phyloP scores from a whole-genome alignment of 306 rosid genomes.

The Castanea mollissima region DNA sequence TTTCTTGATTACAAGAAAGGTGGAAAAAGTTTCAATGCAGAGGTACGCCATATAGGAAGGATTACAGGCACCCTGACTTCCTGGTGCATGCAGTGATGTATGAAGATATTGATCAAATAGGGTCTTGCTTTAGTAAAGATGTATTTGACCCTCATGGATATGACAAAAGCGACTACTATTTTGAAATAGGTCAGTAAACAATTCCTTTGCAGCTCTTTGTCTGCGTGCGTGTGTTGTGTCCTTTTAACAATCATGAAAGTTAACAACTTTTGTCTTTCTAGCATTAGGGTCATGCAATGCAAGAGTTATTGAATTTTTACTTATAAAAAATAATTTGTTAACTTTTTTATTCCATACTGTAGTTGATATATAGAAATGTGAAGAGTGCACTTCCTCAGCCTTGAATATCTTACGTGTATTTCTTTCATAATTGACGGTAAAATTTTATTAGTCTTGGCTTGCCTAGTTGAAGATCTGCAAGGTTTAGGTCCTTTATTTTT shows the following conservation, averaged over 20 bases:
- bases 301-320: no score
- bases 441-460: conserved; percentile 12
- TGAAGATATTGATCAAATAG: conserved; percentile 92
- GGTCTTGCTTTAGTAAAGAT: conserved; percentile 96
- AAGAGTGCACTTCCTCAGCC: background rate
- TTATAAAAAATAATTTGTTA: background rate
- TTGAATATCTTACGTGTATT: conserved; percentile 3
- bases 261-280: background rate
- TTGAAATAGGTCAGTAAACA: conserved; percentile 66
- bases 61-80: conserved; percentile 92
- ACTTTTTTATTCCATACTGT: background rate
- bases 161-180: conserved; percentile 77
- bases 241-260: background rate
- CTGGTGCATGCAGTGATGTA: conserved; percentile 90
- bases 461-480: conserved; percentile 2
- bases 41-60: conserved; percentile 85
- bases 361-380: background rate
- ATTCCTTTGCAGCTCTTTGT: conserved; percentile 25
- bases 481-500: background rate
- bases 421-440: conserved; percentile 1
- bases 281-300: background rate
- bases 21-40: conserved; percentile 94
- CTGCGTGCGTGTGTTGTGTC: background rate
- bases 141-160: conserved; percentile 97
- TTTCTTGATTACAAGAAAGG: conserved; percentile 82